These are phyloP conservation scores for Zalerion maritima DNA, from an alignment of 495 filamentous ascomycete genomes.

Conservation along the genomic window DNA sequence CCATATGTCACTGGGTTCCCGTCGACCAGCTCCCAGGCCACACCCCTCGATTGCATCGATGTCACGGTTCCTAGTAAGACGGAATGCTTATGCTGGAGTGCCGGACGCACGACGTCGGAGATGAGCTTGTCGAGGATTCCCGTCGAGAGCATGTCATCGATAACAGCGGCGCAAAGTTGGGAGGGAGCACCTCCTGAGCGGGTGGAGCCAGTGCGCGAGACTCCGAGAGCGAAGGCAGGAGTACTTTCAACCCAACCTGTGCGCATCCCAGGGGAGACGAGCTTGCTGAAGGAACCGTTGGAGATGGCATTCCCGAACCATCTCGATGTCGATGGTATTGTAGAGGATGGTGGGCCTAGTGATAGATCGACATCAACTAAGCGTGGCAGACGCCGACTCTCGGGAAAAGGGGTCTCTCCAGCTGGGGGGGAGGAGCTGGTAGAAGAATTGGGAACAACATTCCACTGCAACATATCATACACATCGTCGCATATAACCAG, in stretches of 20 bases:
- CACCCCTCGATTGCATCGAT: slow-evolving; percentile 23
- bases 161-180: slow-evolving; percentile 51
- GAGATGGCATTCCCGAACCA: slow-evolving; percentile 67
- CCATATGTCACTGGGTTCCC: too few relatives aligned
- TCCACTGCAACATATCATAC: slow-evolving; percentile 78
- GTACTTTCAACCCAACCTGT: slow-evolving; percentile 75
- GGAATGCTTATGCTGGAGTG: slow-evolving; percentile 42
- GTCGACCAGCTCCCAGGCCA: slow-evolving; percentile 12
- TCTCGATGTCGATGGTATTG: slow-evolving; percentile 9
- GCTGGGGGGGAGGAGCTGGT: slow-evolving; percentile 17
- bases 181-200: slow-evolving; percentile 64
- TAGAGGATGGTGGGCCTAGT: slow-evolving; percentile 23
- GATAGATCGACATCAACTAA: slow-evolving; percentile 62
- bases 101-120: slow-evolving; percentile 25
- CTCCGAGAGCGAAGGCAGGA: slow-evolving; percentile 47
- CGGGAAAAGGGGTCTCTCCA: too few relatives aligned
- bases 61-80: slow-evolving; percentile 39
- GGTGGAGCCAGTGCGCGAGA: slow-evolving; percentile 55
- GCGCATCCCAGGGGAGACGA: slow-evolving; percentile 61
- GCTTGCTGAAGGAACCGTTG: slow-evolving; percentile 77
- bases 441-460: slow-evolving; percentile 11
- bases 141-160: slow-evolving; percentile 41
- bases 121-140: slow-evolving; percentile 35
- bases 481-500: slow-evolving; percentile 79
- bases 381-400: slow-evolving; percentile 37